These are phyloP conservation scores for Talaromyces sp. DNA, from an alignment of 2,329 filamentous ascomycete species.

Conservation along the genomic window DNA sequence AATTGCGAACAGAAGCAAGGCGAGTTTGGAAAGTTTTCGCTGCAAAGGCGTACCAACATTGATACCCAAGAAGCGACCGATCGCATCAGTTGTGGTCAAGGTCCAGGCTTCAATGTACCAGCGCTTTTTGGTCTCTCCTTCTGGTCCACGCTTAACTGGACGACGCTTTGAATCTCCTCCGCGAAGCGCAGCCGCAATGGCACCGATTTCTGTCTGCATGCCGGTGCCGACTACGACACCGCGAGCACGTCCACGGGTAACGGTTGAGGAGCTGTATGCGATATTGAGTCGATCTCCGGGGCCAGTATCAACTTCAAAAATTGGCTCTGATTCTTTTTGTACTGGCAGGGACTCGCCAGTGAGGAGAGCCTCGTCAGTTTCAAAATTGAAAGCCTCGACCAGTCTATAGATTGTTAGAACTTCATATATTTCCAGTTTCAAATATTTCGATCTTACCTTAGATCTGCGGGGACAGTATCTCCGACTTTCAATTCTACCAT, in stretches of 20 bases:
- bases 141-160: constrained; percentile 54
- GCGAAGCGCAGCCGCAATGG: constrained; percentile 66
- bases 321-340: constrained; percentile 51
- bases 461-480: constrained; percentile 65
- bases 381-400: constrained; percentile 69
- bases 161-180: constrained; percentile 58
- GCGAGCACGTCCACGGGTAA: constrained; percentile 62
- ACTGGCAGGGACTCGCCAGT: constrained; percentile 66
- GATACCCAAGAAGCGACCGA: constrained; percentile 67
- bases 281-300: constrained; percentile 65
- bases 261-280: constrained; percentile 63
- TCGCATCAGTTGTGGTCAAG: constrained; percentile 59
- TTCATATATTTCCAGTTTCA: too few relatives aligned
- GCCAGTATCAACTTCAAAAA: constrained; percentile 56
- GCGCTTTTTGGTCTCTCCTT: constrained; percentile 55
- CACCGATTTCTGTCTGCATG: constrained; percentile 66
- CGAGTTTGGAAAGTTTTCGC: constrained; percentile 68
- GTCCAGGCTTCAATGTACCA: constrained; percentile 57
- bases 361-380: constrained; percentile 69
- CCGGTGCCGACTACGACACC: constrained; percentile 64
- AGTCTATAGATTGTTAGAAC: constrained; percentile 37
- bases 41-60: constrained; percentile 71
- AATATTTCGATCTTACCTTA: constrained; percentile 56
- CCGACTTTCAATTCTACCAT: constrained; percentile 59
- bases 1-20: constrained; percentile 66